phyloP scores from a whole-genome alignment of 768 basidiomycete species.

The Boletellus emodensis region DNA sequence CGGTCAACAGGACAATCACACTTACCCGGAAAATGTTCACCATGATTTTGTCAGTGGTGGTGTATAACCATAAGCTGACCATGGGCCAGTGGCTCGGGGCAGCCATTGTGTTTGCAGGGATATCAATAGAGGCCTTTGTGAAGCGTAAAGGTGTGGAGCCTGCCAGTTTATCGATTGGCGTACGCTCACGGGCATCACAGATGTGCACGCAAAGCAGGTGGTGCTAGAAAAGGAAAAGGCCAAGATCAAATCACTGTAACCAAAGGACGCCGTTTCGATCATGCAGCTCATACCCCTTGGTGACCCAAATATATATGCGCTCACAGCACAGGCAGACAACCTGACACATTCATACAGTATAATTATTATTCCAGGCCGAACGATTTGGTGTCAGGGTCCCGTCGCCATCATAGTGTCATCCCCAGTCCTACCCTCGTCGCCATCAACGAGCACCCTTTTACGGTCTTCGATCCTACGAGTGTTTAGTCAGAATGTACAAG shows the following conservation, averaged over 20 bases:
- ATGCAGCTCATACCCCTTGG: constrained; percentile 11
- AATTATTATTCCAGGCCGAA: constrained; percentile 16
- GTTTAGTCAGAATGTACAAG: background rate
- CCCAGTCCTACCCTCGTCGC: constrained; percentile 22
- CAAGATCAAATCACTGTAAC: constrained; percentile 71
- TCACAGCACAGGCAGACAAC: constrained; percentile 14
- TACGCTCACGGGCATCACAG: constrained; percentile 35
- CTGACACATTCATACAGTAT: constrained; percentile 23
- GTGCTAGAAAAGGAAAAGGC: constrained; percentile 82
- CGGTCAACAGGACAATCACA: constrained; percentile 72
- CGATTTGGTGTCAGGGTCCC: constrained; percentile 16
- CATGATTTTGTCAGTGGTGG: constrained; percentile 90
- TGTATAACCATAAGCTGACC: constrained; percentile 85
- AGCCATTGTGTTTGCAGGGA: constrained; percentile 84
- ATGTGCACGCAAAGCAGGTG: constrained; percentile 76
- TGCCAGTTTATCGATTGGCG: background rate
- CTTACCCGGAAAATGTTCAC: constrained; percentile 96
- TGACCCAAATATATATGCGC: constrained; percentile 9
- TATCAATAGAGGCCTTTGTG: constrained; percentile 87
- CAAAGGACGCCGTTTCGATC: background rate
- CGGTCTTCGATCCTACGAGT: constrained; percentile 38
- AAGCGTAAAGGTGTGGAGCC: constrained; percentile 72
- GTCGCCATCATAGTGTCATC: constrained; percentile 36
- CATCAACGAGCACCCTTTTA: constrained; percentile 39
- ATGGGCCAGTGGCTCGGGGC: constrained; percentile 92